Base-by-base conservation (phyloP, 2,329 filamentous ascomycete genomes). In the Calonectria multiphialidica region DNA sequence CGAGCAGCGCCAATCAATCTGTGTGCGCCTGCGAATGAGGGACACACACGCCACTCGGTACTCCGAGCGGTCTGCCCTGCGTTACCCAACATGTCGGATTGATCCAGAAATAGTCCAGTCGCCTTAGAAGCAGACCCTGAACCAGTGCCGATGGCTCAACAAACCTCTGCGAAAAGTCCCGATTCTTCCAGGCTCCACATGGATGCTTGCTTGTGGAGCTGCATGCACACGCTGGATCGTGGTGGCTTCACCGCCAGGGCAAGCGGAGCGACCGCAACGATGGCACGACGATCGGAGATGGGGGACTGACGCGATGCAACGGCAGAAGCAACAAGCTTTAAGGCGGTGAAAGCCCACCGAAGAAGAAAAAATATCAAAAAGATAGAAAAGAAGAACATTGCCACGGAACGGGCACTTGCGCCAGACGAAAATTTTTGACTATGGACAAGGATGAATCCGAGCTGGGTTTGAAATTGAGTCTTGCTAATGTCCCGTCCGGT, bases 191-290 rank as follows among this genome's bases (percentile, higher is more conserved):
- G 53, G 35, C 53, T 25, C 66, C 42, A 47, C 69, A 64, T 59
- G 64, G 64, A 49, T 71, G 47, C 15, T 71, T 64, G 47, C 13
- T 65, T 59, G 69, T 67, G 69, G 69, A 47, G 69, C 64, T 64
- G 47, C 25, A 65, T 70, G 64, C 57, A 71, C 47, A 62, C 23
- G 63, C 69, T 64, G 57, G 69, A 71, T 71, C 64, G 69, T 62
- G 57, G 68, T 70, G 68, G 69, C 57, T 61, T 71, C 69, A 71
- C 69, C 69, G 69, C 69, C 64, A 71, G 69, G 64, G 69, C 49
- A 62, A 68, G 40, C 57, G 64, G 64, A 64, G 55, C 69, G 30
- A 35, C 64, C 13, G 45, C n/a, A 42, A 50, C 40, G 69, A 71
- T 68, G 35, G 30, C 63, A 64, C 45, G 47, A 64, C 57, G 61